Base-by-base conservation (phyloP, 2,329 filamentous ascomycete species). In the Neopestalotiopsis rosae region DNA sequence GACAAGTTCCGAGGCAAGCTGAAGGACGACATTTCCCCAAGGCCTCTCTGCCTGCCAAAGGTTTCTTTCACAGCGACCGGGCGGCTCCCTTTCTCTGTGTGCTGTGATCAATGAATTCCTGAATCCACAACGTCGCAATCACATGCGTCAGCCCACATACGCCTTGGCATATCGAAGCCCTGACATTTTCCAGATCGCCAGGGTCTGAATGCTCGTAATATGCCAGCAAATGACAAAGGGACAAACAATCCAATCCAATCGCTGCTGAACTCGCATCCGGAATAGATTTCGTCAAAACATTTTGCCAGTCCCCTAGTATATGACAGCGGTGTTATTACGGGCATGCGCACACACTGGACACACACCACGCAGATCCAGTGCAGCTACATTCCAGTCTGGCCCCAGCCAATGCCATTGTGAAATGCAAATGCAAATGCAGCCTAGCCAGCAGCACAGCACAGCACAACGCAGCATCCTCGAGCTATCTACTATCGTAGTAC, bases 341-440 rank as follows among this genome's bases (percentile, higher is more conserved):
- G 34, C 34, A 38, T 28, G 24, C 17, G 2, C 57, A 59, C 17
- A 59, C 13, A 59, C 57, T 20, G 34, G 42, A n/a, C 14, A 49
- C 42, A n/a, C 42, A 14, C 14, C 42, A 13, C n/a, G 42, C n/a
- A 13, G 14, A 5, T 49, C 14, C 38, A n/a, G 24, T 62, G 28
- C 59, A 40, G 34, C 61, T 65, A 56, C 71, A 73, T 71, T 72
- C 71, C 73, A 71, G 71, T 74, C 34, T 38, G 6, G 34, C 34
- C 1, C 69, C 65, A 71, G n/a, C 68, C 67, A 71, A 71, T 72
- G 61, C 67, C 59, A 20, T 13, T 52, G n/a, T 17, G 14, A 52
- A 52, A 49, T 67, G 69, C 67, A 66, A 14, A 38, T 38, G 34
- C 34, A 38, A 38, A 38, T 38, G 34, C 34, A 38, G 34, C 34